These are phyloP conservation scores for Saccharomycopsis amapae DNA, from an alignment of 805 yeast species.

Conservation along the genomic window DNA sequence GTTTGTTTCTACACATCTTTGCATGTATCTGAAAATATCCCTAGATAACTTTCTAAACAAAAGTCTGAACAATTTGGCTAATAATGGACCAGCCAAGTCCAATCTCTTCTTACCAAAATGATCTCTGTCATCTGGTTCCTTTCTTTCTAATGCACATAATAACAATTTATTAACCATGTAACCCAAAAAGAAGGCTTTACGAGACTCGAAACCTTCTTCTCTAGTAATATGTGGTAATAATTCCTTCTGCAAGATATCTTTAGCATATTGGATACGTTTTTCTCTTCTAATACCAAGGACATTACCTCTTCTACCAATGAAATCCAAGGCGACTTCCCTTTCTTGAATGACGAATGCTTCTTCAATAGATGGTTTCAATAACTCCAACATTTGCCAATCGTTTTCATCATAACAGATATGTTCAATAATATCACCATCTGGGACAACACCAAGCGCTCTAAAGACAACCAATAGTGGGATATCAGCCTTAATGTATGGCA, in stretches of 20 bases:
- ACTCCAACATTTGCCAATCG: slow-evolving; percentile 99
- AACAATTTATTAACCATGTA: slow-evolving; percentile 95
- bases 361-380: slow-evolving; percentile 98
- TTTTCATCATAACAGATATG: slow-evolving; percentile 96
- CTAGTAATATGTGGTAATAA: slow-evolving; percentile 96
- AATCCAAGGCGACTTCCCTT: slow-evolving; percentile 95
- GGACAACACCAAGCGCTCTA: slow-evolving; percentile 96
- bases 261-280: slow-evolving; percentile 96
- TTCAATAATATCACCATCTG: slow-evolving; percentile 97
- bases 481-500: slow-evolving; percentile 95
- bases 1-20: slow-evolving; percentile 96
- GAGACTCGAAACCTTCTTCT: slow-evolving; percentile 91
- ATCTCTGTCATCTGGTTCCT: slow-evolving; percentile 98
- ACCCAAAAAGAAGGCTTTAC: slow-evolving; percentile 95
- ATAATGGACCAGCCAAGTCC: slow-evolving; percentile 96
- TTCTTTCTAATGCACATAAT: slow-evolving; percentile 92
- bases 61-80: slow-evolving; percentile 92
- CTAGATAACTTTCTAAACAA: slow-evolving; percentile 91
- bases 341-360: slow-evolving; percentile 98
- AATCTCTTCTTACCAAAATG: slow-evolving; percentile 98
- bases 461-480: slow-evolving; percentile 95
- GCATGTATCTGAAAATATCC: slow-evolving; percentile 97
- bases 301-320: slow-evolving; percentile 96
- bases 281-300: slow-evolving; percentile 95
- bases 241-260: slow-evolving; percentile 93